phyloP scores from a whole-genome alignment of 352 stramenopile species.

The Phytophthora tubulina region DNA sequence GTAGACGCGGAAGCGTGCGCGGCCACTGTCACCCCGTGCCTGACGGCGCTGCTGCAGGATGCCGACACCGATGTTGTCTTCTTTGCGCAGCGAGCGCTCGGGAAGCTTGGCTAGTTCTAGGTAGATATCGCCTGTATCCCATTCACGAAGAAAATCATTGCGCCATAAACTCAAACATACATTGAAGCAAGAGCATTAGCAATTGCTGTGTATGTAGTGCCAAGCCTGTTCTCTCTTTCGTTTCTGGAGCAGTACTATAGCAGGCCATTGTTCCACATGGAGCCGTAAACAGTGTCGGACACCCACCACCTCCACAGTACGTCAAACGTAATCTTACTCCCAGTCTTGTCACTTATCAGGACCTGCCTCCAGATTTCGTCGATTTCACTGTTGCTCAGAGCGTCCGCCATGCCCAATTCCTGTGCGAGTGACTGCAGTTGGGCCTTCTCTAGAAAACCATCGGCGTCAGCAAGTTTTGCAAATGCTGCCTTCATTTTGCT shows the following conservation, averaged over 20 bases:
- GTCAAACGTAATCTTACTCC: slow-evolving; percentile 41
- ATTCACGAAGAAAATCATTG: slow-evolving; percentile 29
- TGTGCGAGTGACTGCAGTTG: slow-evolving; percentile 47
- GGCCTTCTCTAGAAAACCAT: slow-evolving; percentile 37
- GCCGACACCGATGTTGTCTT: slow-evolving; percentile 94
- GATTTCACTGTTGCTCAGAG: slow-evolving; percentile 49
- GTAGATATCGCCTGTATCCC: slow-evolving; percentile 44
- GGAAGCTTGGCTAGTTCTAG: slow-evolving; percentile 63
- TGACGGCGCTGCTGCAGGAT: slow-evolving; percentile 91
- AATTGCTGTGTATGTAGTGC: slow-evolving; percentile 20
- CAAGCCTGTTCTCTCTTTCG: not conserved
- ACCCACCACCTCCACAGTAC: slow-evolving; percentile 72
- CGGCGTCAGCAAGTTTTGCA: slow-evolving; percentile 17
- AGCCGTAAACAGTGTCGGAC: slow-evolving; percentile 48
- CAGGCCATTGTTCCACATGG: slow-evolving; percentile 12
- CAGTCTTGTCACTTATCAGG: slow-evolving; percentile 1
- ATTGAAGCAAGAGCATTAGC: slow-evolving; percentile 27
- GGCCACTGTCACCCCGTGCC: slow-evolving; percentile 84
- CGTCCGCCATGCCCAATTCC: slow-evolving; percentile 41
- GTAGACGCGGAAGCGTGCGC: slow-evolving; percentile 73
- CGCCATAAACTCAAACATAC: slow-evolving; percentile 45
- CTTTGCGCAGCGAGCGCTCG: slow-evolving; percentile 89
- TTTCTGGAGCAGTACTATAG: not conserved
- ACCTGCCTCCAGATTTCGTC: slow-evolving; percentile 67
- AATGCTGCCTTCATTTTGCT: slow-evolving; percentile 48